Conservation (phyloP, 108 stramenopile species). For the Hondaea fermentalgiana region DNA sequence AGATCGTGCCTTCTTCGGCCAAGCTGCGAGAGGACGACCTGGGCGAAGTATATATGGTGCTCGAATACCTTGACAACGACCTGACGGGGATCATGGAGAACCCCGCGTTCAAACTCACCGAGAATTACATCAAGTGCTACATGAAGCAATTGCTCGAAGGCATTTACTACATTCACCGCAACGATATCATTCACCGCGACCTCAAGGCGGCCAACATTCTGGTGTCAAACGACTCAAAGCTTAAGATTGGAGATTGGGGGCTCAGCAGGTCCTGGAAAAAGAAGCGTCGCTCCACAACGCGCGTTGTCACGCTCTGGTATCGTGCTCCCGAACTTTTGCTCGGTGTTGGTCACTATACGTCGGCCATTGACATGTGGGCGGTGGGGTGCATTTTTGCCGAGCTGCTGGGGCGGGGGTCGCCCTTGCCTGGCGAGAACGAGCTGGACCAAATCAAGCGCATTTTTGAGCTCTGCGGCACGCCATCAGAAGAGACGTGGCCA, state of each 20-base stretch:
- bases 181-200: slow-evolving; percentile 87
- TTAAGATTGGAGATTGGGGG: slow-evolving; percentile 94
- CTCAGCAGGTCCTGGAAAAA: slow-evolving; percentile 80
- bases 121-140: slow-evolving; percentile 23
- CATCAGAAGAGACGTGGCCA: slow-evolving; percentile 79
- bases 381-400: slow-evolving; percentile 35
- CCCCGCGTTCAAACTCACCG: neutral
- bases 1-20: slow-evolving; percentile 33
- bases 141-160: slow-evolving; percentile 69
- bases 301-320: slow-evolving; percentile 38
- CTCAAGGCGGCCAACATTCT: slow-evolving; percentile 85
- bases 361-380: slow-evolving; percentile 33
- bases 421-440: slow-evolving; percentile 53
- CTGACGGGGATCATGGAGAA: slow-evolving; percentile 91
- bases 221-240: slow-evolving; percentile 69
- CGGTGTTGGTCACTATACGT: slow-evolving; percentile 20
- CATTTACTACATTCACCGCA: slow-evolving; percentile 80
- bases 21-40: slow-evolving; percentile 25
- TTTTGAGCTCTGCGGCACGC: slow-evolving; percentile 90
- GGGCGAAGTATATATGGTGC: slow-evolving; percentile 78
- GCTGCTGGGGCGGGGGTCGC: slow-evolving; percentile 11
- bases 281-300: slow-evolving; percentile 22
- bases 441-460: slow-evolving; percentile 93
- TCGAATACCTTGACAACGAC: slow-evolving; percentile 92
- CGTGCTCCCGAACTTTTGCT: slow-evolving; percentile 35